Conservation (phyloP, 768 basidiomycete genomes). For the Piloderma croceum region DNA sequence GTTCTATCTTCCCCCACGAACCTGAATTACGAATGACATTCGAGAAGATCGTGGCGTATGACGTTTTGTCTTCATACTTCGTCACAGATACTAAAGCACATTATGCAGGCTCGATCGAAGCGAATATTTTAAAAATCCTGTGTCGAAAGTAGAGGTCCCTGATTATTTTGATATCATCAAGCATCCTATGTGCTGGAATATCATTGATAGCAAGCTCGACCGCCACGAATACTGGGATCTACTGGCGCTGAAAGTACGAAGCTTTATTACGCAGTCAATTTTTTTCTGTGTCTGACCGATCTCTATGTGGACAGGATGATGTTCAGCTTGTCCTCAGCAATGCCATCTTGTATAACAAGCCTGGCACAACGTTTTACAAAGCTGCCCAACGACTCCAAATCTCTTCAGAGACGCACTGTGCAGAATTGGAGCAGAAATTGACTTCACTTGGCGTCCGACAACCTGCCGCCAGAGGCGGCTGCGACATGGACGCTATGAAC, state of each 20-base stretch:
- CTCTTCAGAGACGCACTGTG: constrained; percentile 34
- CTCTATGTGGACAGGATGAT: constrained; percentile 78
- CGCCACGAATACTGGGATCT: constrained; percentile 78
- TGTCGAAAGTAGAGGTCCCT: constrained; percentile 70
- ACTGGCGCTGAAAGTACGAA: constrained; percentile 59
- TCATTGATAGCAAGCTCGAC: constrained; percentile 78
- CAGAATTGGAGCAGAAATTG: constrained; percentile 35
- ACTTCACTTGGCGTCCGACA: constrained; percentile 3
- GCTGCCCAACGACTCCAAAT: constrained; percentile 58
- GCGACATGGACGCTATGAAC: not conserved
- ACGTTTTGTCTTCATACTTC: not conserved
- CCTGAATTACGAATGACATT: constrained; percentile 56
- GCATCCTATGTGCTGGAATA: constrained; percentile 83
- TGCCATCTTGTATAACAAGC: constrained; percentile 80
- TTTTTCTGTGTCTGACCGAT: not conserved
- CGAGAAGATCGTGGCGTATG: constrained; percentile 66
- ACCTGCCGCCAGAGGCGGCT: not conserved
- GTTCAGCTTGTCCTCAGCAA: constrained; percentile 81
- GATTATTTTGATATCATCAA: constrained; percentile 89
- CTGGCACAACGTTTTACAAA: constrained; percentile 65
- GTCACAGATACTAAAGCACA: constrained; percentile 6
- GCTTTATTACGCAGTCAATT: no score
- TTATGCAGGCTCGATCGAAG: constrained; percentile 60
- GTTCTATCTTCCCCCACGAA: constrained; percentile 63
- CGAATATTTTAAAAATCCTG: constrained; percentile 78